Base-by-base conservation (phyloP, 371 early-diverging fungal genomes). In the Conidiobolus incongruus region DNA sequence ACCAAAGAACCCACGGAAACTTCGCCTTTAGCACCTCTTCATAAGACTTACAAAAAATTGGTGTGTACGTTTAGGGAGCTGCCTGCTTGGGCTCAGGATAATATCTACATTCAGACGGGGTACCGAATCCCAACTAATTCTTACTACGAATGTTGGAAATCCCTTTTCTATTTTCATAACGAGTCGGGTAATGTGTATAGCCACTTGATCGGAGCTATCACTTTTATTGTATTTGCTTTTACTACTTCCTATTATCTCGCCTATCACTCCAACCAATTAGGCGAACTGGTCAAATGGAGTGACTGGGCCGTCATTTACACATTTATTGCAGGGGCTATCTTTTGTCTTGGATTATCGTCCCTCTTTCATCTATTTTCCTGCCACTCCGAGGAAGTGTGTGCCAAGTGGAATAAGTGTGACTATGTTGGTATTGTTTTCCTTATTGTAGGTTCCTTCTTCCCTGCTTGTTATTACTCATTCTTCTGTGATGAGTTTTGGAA, bases 371-470 rank as follows among this genome's bases (percentile, higher is more conserved):
- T 77, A 28, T 77, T 83, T 40, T 62, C 69, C n/a, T 87, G 86
- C 49, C 92, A 91, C 56, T 89, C 90, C 40, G 68, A 74, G 40
- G 51, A 51, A 17, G 81, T 81, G 11, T 54, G 63, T 41, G 49
- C 54, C 13, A 44, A 53, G 1, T 83, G 81, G 80, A 81, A 81
- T 55, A 71, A 80, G 44, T 83, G 83, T 45, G 93, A 92, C 58
- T 93, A 88, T 70, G 75, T 82, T 34, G 93, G 93, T 28, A 93
- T 93, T 48, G 77, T 83, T 21, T 61, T 68, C 24, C 61, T 88
- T 44, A 85, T 83, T 50, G 69, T 79, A n/a, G 81, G 81, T 16
- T 81, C 81, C 4, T 79, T 68, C 49, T 68, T 66, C 43, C 83
- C 81, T n/a, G 65, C 76, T 21, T 56, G 79, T 46, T 79, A 70